Evolutionary conservation across 164 flowering plant species (phyloP).

Genomic region (Vitis rotundifolia): DNA sequence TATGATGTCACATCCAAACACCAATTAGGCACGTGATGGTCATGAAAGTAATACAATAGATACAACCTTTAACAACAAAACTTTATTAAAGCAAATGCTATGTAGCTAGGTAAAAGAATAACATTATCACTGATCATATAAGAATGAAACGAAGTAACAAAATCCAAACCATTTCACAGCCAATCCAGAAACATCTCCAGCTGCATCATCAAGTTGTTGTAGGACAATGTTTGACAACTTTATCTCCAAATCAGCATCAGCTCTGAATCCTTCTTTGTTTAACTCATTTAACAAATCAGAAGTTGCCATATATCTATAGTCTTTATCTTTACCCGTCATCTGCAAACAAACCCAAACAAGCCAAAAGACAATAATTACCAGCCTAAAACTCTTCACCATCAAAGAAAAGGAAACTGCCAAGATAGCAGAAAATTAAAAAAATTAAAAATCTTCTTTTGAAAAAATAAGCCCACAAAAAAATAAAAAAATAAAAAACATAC

Average conservation of each 20-base stretch:
- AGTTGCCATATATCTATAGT: slow-evolving; percentile 98
- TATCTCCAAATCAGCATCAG: slow-evolving; percentile 76
- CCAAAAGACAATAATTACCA: neutral
- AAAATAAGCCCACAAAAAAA: too few relatives aligned
- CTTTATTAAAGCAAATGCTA: neutral
- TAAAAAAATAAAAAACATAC: slow-evolving; percentile 25
- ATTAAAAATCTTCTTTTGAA: neutral
- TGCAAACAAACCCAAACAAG: slow-evolving; percentile 27
- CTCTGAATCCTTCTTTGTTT: slow-evolving; percentile 76
- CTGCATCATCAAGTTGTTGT: slow-evolving; percentile 95
- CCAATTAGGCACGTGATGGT: too few relatives aligned
- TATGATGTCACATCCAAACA: too few relatives aligned
- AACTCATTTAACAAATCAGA: slow-evolving; percentile 91
- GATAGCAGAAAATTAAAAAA: neutral
- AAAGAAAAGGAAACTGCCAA: neutral
- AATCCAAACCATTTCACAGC: slow-evolving; percentile 88
- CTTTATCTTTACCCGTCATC: slow-evolving; percentile 99
- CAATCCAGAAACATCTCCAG: slow-evolving; percentile 97
- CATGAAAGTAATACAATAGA: too few relatives aligned
- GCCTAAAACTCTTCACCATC: neutral
- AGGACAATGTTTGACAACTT: slow-evolving; percentile 70
- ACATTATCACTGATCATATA: neutral
- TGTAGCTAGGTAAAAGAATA: neutral
- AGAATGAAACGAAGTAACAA: neutral
- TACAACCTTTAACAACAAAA: too few relatives aligned